Percentiles rank a stretch among this genome's conserved stretches.
Conservation (phyloP, 2,329 filamentous ascomycete species). For the Plectosphaerella plurivora region DNA sequence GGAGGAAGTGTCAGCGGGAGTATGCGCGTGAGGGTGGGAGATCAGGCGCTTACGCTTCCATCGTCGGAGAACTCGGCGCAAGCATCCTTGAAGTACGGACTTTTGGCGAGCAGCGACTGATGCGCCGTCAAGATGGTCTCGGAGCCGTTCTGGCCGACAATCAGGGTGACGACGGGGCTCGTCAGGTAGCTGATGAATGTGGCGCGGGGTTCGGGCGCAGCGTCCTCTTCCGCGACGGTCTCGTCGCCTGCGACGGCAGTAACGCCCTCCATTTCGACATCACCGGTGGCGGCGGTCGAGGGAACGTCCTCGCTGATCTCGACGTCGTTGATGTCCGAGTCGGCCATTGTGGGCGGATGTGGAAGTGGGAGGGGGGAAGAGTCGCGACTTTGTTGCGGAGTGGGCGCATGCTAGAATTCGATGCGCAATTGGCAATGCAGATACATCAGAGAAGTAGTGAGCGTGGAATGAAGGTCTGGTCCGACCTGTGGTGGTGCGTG, state of each 20-base stretch:
- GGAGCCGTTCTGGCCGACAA: slow-evolving; percentile 57
- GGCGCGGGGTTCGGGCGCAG: slow-evolving; percentile 26
- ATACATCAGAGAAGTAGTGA: background rate
- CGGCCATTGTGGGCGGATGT: slow-evolving; percentile 9
- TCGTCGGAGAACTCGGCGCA: slow-evolving; percentile 59
- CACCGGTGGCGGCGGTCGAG: slow-evolving; percentile 22
- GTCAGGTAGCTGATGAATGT: slow-evolving; percentile 57
- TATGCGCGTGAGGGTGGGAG: background rate
- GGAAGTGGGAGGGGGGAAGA: too few relatives aligned
- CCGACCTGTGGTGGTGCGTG: too few relatives aligned
- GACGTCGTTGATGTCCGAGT: slow-evolving; percentile 12
- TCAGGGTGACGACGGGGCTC: slow-evolving; percentile 64
- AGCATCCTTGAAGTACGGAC: slow-evolving; percentile 67
- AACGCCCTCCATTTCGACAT: slow-evolving; percentile 34
- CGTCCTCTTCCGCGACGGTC: slow-evolving; percentile 29
- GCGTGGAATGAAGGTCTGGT: background rate
- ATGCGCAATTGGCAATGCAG: background rate
- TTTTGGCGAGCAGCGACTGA: slow-evolving; percentile 68
- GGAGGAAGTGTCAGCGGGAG: background rate
- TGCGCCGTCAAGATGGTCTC: slow-evolving; percentile 71
- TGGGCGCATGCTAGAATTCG: background rate
- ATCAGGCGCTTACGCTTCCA: slow-evolving; percentile 49
- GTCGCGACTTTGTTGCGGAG: background rate
- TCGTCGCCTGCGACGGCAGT: slow-evolving; percentile 20
- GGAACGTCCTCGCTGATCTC: slow-evolving; percentile 19